phyloP scores from a whole-genome alignment of 768 basidiomycete species.

The Cyclocybe aegerita region DNA sequence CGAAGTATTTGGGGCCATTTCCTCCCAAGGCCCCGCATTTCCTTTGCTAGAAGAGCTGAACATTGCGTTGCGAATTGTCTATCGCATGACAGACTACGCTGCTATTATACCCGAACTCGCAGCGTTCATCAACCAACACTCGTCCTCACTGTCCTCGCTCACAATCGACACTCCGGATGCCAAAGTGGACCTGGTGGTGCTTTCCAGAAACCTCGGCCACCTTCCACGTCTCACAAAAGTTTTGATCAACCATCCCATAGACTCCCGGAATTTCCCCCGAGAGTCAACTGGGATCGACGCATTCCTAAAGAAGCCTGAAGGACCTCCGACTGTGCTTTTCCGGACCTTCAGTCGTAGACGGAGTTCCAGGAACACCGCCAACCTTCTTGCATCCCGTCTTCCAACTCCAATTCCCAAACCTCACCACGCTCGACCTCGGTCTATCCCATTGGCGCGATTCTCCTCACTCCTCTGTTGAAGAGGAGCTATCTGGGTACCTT shows the following conservation, averaged over 20 bases:
- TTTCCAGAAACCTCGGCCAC: conserved; percentile 1
- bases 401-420: background rate
- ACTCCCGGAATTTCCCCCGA: background rate
- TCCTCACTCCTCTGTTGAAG: background rate
- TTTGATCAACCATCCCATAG: background rate
- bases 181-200: background rate
- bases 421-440: conserved; percentile 5
- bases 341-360: background rate
- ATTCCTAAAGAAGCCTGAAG: background rate
- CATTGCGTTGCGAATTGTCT: background rate
- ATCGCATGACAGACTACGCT: background rate
- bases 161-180: conserved; percentile 3
- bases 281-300: conserved; percentile 1
- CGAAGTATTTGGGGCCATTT: background rate
- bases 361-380: too few species aligned
- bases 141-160: conserved; percentile 1
- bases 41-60: conserved; percentile 5
- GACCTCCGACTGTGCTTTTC: background rate
- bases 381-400: conserved; percentile 8
- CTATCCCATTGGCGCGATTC: background rate
- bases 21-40: background rate
- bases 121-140: conserved; percentile 8
- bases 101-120: background rate
- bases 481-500: background rate
- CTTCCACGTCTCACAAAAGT: conserved; percentile 3